phyloP scores from a whole-genome alignment of 2,329 filamentous ascomycete species.

The Penicillium sp. region DNA sequence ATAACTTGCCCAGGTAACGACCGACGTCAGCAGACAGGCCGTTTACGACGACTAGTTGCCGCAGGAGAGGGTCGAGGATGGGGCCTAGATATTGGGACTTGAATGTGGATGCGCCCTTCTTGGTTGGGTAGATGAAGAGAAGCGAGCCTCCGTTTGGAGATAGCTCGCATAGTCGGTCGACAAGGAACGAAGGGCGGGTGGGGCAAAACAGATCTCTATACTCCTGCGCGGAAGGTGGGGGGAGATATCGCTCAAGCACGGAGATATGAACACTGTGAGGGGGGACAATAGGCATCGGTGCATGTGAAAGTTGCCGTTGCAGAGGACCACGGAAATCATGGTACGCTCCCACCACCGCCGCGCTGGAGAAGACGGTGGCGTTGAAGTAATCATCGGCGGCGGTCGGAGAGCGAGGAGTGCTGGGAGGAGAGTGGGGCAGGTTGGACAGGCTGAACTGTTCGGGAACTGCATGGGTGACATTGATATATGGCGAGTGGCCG shows the following conservation, averaged over 20 bases:
- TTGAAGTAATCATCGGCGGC: constrained; percentile 66
- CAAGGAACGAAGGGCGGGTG: constrained; percentile 60
- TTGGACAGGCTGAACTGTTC: constrained; percentile 65
- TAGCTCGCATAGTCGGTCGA: constrained; percentile 65
- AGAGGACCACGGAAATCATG: constrained; percentile 58
- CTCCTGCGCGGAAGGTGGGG: constrained; percentile 62
- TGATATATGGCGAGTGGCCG: constrained; percentile 62
- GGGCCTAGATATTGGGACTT: constrained; percentile 64
- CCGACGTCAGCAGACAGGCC: constrained; percentile 62
- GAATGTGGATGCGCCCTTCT: constrained; percentile 61
- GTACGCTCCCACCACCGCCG: constrained; percentile 63
- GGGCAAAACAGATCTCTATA: constrained; percentile 62
- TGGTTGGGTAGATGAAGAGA: constrained; percentile 67
- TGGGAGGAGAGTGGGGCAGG: constrained; percentile 66
- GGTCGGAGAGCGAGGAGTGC: constrained; percentile 55
- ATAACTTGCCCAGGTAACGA: constrained; percentile 58
- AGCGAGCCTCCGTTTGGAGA: constrained; percentile 61
- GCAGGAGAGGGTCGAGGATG: constrained; percentile 64
- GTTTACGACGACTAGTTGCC: constrained; percentile 63
- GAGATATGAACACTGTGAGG: constrained; percentile 64
- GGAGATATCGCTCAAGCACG: constrained; percentile 68
- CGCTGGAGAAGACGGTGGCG: constrained; percentile 64
- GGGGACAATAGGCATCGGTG: constrained; percentile 62
- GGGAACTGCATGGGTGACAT: constrained; percentile 67
- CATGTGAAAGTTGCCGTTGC: constrained; percentile 43